Evolutionary conservation across 2,329 filamentous ascomycete species (phyloP).

Genomic region (Alternaria hordeiaustralica): DNA sequence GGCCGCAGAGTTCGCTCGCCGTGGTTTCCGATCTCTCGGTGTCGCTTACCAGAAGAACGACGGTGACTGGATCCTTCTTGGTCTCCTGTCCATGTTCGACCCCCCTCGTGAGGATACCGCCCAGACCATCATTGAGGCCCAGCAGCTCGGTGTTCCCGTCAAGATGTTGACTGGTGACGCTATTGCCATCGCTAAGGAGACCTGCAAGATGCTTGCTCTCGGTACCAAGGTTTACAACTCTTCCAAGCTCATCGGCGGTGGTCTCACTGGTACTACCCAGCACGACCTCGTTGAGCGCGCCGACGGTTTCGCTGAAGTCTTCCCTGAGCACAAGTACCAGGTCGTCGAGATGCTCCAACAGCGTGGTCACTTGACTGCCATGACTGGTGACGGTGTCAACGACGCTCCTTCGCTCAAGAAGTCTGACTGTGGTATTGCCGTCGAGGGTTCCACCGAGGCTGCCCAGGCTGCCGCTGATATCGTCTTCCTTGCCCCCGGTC

Average conservation of each 20-base stretch:
- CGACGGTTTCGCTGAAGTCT: conserved; percentile 76
- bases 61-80: conserved; percentile 74
- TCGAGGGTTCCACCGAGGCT: conserved; percentile 74
- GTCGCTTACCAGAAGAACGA: conserved; percentile 80
- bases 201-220: conserved; percentile 80
- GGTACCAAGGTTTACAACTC: conserved; percentile 84
- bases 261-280: conserved; percentile 74
- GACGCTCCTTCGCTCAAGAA: conserved; percentile 77
- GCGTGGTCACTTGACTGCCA: conserved; percentile 74
- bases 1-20: conserved; percentile 75
- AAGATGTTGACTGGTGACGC: conserved; percentile 86
- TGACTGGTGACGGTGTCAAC: conserved; percentile 79
- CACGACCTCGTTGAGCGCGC: conserved; percentile 79
- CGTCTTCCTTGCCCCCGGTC: conserved; percentile 75
- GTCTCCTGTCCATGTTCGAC: conserved; percentile 82
- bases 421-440: conserved; percentile 76
- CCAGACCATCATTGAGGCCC: conserved; percentile 77
- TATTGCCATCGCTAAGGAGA: conserved; percentile 80
- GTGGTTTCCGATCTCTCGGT: conserved; percentile 81
- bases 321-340: conserved; percentile 78
- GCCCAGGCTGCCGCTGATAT: conserved; percentile 76
- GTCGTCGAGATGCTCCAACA: conserved; percentile 79
- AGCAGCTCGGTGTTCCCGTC: conserved; percentile 76
- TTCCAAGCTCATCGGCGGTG: conserved; percentile 77
- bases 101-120: conserved; percentile 80